These are phyloP conservation scores for Dryadomyces sulphureus DNA, from an alignment of 2,329 filamentous ascomycete genomes.

Conservation along the genomic window DNA sequence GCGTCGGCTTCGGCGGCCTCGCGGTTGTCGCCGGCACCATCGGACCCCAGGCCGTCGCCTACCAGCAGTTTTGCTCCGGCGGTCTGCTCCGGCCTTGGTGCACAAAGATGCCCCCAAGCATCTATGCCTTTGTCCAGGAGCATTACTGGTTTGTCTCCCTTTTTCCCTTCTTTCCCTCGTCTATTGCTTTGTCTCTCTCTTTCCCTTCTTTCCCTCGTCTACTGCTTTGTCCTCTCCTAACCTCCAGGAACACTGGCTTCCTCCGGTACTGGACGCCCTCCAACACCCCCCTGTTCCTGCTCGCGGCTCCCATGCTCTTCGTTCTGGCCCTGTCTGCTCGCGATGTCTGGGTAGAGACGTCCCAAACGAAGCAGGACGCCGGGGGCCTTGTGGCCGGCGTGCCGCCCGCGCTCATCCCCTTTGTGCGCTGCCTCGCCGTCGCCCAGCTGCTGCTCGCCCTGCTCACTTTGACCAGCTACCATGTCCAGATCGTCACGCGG, in stretches of 20 bases:
- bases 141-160: conserved; percentile 60
- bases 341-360: conserved; percentile 17
- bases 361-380: neutral
- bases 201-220: neutral
- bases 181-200: neutral
- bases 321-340: conserved; percentile 49
- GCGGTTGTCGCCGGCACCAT: conserved; percentile 52
- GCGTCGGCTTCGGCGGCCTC: conserved; percentile 51
- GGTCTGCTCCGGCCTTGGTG: conserved; percentile 57
- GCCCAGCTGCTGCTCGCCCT: conserved; percentile 58
- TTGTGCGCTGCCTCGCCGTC: conserved; percentile 47
- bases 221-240: too few species aligned
- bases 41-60: conserved; percentile 63
- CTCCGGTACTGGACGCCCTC: conserved; percentile 79
- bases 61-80: conserved; percentile 48
- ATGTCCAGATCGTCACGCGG: conserved; percentile 87
- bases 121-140: conserved; percentile 80
- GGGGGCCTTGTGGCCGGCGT: too few species aligned
- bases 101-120: conserved; percentile 54
- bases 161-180: neutral
- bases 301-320: conserved; percentile 64
- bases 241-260: conserved; percentile 66
- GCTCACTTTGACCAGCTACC: conserved; percentile 65
- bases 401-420: conserved; percentile 8
- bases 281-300: conserved; percentile 75